Base-by-base conservation (phyloP, 768 basidiomycete species). In the Botryobasidium botryosum region DNA sequence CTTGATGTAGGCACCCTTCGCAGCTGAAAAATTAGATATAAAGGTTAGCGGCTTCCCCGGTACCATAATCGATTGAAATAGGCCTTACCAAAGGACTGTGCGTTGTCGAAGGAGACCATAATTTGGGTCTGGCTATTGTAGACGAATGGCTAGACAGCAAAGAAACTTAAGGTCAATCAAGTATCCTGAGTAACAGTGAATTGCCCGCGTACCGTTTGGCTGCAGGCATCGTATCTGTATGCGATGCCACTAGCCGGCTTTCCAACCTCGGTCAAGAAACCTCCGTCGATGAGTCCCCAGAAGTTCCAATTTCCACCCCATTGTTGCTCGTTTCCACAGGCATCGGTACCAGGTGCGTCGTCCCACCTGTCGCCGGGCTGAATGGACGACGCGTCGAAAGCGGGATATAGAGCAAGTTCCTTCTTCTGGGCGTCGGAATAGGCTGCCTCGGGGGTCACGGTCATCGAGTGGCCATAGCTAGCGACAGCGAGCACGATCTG, bases 401-500 rank as follows among this genome's bases (percentile, higher is more conserved):
- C n/a, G n/a, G n/a, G n/a, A n/a, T n/a, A n/a, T n/a, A n/a, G n/a
- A n/a, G n/a, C n/a, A n/a, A n/a, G n/a, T n/a, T n/a, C n/a, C n/a
- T n/a, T n/a, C n/a, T n/a, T n/a, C n/a, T 50, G 20, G 66, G 70
- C 37, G 67, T 64, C 29, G n/a, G n/a, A n/a, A n/a, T n/a, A n/a
- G n/a, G n/a, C n/a, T n/a, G n/a, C n/a, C n/a, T n/a, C n/a, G n/a
- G n/a, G n/a, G n/a, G 66, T 54, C 29, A 71, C 66, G 10, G 51
- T 18, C 66, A 66, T 51, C 21, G 36, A 35, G 27, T 50, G 48
- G 15, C 40, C 40, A 21, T 42, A 42, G 8, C 24, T 13, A 13
- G 91, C 85, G n/a, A 91, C 61, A 35, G 90, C 91, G 26, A 96
- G 75, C 18, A 85, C 73, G 46, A 94, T 66, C 62, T 91, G 66